Evolutionary conservation across 495 filamentous ascomycete genomes (phyloP), one percentile per base, ranked within the genome.

Genomic region (Ramalina intermedia): DNA sequence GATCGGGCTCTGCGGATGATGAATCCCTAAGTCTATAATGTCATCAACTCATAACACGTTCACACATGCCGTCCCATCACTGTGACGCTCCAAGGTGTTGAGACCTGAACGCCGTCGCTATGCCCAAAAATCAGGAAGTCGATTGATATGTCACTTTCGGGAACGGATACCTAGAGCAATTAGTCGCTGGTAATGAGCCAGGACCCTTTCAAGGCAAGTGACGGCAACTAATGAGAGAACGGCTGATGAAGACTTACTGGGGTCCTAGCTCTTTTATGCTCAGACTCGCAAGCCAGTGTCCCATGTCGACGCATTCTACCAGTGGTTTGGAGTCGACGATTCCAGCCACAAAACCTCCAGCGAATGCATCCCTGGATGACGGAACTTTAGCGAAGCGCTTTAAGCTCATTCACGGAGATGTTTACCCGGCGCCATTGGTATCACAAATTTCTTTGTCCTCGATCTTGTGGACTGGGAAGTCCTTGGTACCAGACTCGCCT

Each of bases 191-290:
- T 33, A 26, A 38, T 24, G 46, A 52, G 26, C 29, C 33, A 26
- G 37, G 37, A 56, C 52, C 7, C 27, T 3, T 41, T n/a, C 37
- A 18, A 20, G 2, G 39, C 41, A 21, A 23, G 17, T 17, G 9
- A 14, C 45, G 36, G 18, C 4, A 38, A 17, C 11, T 4, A 16
- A 41, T 18, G 17, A 29, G 14, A 29, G 17, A 46, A 17, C 2
- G 9, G 36, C 44, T 16, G 21, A 39, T 44, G 39, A 24, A 13
- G 42, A 79, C 82, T 70, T 85, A 98, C 86, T 87, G 91, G 68
- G 91, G 87, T 57, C 91, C 91, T 53, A 94, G 69, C 65, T 96
- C 91, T 71, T 84, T 77, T 65, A 98, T 91, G 71, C 87, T 87
- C 58, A 89, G 72, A 50, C 77, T 80, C 8, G 93, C 93, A 48